Base-by-base conservation (phyloP, 371 early-diverging fungal genomes). In the Homolaphlyctis polyrhiza region DNA sequence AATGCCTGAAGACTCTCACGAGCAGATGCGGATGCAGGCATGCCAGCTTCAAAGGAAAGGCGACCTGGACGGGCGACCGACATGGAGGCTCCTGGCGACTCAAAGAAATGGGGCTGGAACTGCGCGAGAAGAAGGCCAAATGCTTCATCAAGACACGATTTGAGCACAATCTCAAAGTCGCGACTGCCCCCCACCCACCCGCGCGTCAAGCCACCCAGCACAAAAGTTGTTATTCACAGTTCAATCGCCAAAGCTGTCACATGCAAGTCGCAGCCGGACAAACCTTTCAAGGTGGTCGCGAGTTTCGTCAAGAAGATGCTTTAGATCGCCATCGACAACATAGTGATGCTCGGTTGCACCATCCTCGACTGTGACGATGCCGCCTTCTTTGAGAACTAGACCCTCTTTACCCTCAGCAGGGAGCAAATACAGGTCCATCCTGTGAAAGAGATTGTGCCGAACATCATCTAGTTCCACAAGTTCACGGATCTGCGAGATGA, bases 231-330 rank as follows among this genome's bases (percentile, higher is more conserved):
- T 43, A n/a, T 14, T 13, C 14, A 14, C 14, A n/a, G 33, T 57
- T 23, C 30, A 27, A 35, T 11, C 8, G 13, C 8, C 33, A 57
- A 25, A 35, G 30, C 8, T 6, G 6, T 33, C 33, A 16, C 13
- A 6, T n/a, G n/a, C n/a, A n/a, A n/a, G n/a, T n/a, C n/a, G n/a
- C n/a, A n/a, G 8, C 27, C 30, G 25, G 27, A 39, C 60, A 52
- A 76, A 87, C 87, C 88, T 82, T 47, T 91, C 90, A 45, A 91
- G 76, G 61, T 87, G 89, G 65, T 93, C 93, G 32, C 86, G 83
- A 0, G 91, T 89, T 69, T 93, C 93, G 72, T 93, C 87, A 58
- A 93, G 67, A 49, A 91, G 75, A 52, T 65, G 76, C 36, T 81
- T 76, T 36, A 91, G 76, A 29, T 78, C 71, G 8, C 66, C 63